A percentile compares a stretch with the other conserved stretches of the same genome.
These are phyloP conservation scores for Aspergillus glaucus DNA, from an alignment of 2,329 filamentous ascomycete genomes.

Conservation along the genomic window DNA sequence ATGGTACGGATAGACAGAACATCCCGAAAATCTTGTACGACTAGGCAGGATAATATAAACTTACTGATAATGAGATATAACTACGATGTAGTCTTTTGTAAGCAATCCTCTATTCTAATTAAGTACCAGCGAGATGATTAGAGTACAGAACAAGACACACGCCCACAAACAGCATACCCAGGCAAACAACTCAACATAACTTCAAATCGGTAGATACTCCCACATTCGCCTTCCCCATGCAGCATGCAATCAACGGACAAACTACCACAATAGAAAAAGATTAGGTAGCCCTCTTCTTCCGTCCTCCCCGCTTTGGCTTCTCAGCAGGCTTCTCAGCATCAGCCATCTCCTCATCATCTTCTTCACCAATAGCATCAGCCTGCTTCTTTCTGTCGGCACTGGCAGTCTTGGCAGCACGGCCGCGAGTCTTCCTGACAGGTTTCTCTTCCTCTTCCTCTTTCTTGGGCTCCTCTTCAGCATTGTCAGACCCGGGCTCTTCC, in stretches of 20 bases:
- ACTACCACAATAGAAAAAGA: background rate
- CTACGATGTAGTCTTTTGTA: no score
- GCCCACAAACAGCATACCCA: no score
- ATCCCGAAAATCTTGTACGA: no score
- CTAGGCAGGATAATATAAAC: no score
- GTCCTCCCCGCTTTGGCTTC: constrained; percentile 17
- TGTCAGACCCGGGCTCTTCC: background rate
- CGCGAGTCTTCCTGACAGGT: constrained; percentile 8
- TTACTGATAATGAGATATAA: no score
- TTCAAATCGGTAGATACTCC: background rate
- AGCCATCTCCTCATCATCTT: background rate
- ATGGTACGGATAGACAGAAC: no score
- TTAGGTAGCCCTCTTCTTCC: constrained; percentile 15
- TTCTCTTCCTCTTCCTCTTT: constrained; percentile 1
- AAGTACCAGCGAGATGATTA: no score
- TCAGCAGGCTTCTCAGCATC: constrained; percentile 11
- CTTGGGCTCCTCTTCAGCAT: background rate
- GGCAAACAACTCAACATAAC: no score
- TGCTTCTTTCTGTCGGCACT: constrained; percentile 13
- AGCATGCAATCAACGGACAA: background rate
- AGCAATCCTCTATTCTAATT: no score
- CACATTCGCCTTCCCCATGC: background rate
- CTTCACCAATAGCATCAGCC: constrained; percentile 8
- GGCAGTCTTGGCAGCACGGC: constrained; percentile 14
- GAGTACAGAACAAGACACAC: no score